These are phyloP conservation scores for Diplocarpon rosae DNA, from an alignment of 2,329 filamentous ascomycete species.

Conservation along the genomic window DNA sequence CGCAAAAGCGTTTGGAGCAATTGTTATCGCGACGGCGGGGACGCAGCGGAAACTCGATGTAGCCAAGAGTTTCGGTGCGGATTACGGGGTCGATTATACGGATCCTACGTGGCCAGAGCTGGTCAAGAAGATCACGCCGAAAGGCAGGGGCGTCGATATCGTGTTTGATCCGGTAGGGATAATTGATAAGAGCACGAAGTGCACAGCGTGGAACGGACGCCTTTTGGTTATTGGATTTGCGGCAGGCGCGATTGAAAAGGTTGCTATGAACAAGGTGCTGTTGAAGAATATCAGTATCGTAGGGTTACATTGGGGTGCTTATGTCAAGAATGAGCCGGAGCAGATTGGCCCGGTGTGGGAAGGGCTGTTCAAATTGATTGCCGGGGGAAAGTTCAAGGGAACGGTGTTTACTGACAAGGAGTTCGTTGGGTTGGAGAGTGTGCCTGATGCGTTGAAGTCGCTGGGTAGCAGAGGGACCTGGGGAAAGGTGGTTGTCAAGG, in stretches of 20 bases:
- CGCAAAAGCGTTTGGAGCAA: slow-evolving; percentile 84
- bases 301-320: slow-evolving; percentile 86
- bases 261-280: slow-evolving; percentile 83
- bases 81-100: slow-evolving; percentile 70
- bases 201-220: slow-evolving; percentile 85
- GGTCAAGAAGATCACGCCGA: slow-evolving; percentile 69
- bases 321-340: slow-evolving; percentile 60
- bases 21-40: slow-evolving; percentile 85
- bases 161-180: slow-evolving; percentile 92
- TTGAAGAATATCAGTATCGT: slow-evolving; percentile 89
- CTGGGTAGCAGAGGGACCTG: slow-evolving; percentile 76
- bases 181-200: slow-evolving; percentile 80
- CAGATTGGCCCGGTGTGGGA: slow-evolving; percentile 67
- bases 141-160: slow-evolving; percentile 64
- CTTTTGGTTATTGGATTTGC: slow-evolving; percentile 86
- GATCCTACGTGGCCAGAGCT: slow-evolving; percentile 50
- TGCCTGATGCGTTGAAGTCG: slow-evolving; percentile 65
- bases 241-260: slow-evolving; percentile 76
- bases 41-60: slow-evolving; percentile 69
- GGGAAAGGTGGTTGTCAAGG: slow-evolving; percentile 90
- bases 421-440: slow-evolving; percentile 71
- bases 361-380: slow-evolving; percentile 68
- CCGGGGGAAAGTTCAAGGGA: slow-evolving; percentile 65
- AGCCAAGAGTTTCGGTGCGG: slow-evolving; percentile 71
- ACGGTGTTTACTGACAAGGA: slow-evolving; percentile 75